These are phyloP conservation scores for Diaporthe capsici DNA, from an alignment of 2,329 filamentous ascomycete genomes.

Conservation along the genomic window DNA sequence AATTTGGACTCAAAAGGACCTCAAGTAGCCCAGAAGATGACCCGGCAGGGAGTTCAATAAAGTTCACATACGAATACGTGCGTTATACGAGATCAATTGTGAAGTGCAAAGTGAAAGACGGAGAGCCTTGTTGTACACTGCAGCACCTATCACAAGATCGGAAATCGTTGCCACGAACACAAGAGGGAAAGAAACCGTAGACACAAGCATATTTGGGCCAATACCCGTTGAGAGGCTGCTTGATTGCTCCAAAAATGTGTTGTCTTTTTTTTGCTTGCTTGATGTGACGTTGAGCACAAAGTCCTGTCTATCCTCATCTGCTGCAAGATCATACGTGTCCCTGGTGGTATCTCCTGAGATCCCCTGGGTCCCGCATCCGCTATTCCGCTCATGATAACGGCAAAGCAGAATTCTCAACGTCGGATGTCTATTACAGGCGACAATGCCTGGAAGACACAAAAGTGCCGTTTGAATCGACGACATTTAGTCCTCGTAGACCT, in stretches of 20 bases:
- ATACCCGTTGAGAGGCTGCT: not conserved
- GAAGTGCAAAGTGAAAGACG: not conserved
- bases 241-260: not conserved
- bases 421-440: not conserved
- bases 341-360: not conserved
- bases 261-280: not conserved
- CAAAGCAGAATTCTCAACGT: not conserved
- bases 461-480: not conserved
- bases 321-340: not conserved
- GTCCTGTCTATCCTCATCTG: conserved; percentile 23
- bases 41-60: not conserved
- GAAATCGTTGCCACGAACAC: not conserved
- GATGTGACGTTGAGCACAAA: conserved; percentile 3
- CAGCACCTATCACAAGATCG: not conserved
- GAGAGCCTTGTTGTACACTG: not conserved
- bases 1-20: not conserved
- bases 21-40: not conserved
- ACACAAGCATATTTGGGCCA: too few relatives aligned
- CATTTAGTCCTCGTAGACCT: conserved; percentile 52
- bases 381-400: not conserved
- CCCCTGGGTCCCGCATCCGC: not conserved
- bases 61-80: not conserved
- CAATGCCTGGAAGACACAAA: not conserved
- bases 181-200: too few relatives aligned
- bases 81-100: not conserved